Evolutionary conservation across 225 moss, liverwort and hornwort species (phyloP), one percentile per base, ranked within the genome.

Genomic region (Sphagnum contortum): DNA sequence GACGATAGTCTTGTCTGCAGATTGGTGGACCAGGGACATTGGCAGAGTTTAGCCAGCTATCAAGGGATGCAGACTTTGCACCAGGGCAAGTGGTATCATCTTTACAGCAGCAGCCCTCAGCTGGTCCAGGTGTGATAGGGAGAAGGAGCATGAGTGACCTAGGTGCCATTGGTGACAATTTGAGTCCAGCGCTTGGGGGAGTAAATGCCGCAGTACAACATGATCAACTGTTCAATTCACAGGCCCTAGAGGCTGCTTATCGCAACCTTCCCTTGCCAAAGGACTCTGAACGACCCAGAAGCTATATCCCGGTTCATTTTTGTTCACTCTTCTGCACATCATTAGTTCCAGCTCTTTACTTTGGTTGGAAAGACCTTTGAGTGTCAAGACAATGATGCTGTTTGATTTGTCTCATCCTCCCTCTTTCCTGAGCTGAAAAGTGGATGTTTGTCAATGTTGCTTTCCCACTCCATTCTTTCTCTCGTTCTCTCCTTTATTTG

Each of bases 261-360:
- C 75, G 85, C 62, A 83, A 95, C 65, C 79, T 95, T 71, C 92
- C 95, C 64, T 79, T 83, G 64, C 89, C 88, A 2, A 84, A 83
- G 65, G 95, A 95, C 73, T 95, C 95, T 11, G 95, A 95, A 75
- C 86, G 95, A 71, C 95, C 95, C 45, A 95, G 83, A 77, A 92
- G 80, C 74, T 95, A 95, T 63, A 80, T 86, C 59, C 92, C 95
- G 82, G 95, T 92, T 69, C 4, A 14, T 48, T 4, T 49, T 8
- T 29, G 29, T 29, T 29, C 29, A 29, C 29, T 29, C 29, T 29
- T 29, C 29, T 29, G 29, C 29, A 29, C 29, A 0, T 29, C 29
- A 29, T 29, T 29, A 29, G 29, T 29, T 29, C 29, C 29, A 29
- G 29, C 29, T 29, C 29, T 29, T 29, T 29, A 29, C 29, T 29